Evolutionary conservation across 192 early-diverging fungal species (phyloP).

Genomic region (Borealophlyctis nickersoniae): DNA sequence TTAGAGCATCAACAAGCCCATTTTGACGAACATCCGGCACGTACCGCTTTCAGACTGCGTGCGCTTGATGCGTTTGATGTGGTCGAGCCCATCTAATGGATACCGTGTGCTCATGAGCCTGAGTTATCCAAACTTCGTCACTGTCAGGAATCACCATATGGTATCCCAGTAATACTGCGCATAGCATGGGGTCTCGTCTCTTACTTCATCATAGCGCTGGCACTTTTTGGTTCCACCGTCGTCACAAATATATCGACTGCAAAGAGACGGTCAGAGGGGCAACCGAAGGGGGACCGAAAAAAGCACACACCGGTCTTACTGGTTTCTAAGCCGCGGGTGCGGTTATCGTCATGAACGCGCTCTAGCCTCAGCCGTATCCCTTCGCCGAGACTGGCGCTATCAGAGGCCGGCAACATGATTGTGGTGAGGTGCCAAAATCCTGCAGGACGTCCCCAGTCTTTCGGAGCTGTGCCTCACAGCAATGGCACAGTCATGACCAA

Average conservation of each 20-base stretch:
- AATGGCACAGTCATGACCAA: no score
- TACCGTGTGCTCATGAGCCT: constrained; percentile 9
- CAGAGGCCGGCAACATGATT: no score
- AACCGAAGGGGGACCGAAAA: neutral
- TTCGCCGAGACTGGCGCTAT: no score
- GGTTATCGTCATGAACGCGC: constrained; percentile 20
- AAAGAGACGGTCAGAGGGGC: neutral
- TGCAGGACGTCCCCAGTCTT: no score
- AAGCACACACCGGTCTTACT: constrained; percentile 3
- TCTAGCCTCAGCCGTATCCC: no score
- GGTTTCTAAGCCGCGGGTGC: constrained; percentile 13
- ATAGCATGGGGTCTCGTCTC: neutral
- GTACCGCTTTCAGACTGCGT: constrained; percentile 2
- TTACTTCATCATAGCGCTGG: constrained; percentile 27
- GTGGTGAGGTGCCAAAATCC: no score
- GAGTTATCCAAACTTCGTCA: neutral
- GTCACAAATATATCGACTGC: constrained; percentile 19
- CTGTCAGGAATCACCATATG: neutral
- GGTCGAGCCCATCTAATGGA: constrained; percentile 13
- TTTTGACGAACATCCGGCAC: neutral
- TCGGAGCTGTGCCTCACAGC: no score
- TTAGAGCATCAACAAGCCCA: neutral
- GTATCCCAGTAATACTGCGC: neutral
- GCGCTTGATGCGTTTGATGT: constrained; percentile 22
- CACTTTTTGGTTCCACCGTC: constrained; percentile 13